Conservation (phyloP, 768 basidiomycete genomes). For the Rhizopogon vesiculosus region DNA sequence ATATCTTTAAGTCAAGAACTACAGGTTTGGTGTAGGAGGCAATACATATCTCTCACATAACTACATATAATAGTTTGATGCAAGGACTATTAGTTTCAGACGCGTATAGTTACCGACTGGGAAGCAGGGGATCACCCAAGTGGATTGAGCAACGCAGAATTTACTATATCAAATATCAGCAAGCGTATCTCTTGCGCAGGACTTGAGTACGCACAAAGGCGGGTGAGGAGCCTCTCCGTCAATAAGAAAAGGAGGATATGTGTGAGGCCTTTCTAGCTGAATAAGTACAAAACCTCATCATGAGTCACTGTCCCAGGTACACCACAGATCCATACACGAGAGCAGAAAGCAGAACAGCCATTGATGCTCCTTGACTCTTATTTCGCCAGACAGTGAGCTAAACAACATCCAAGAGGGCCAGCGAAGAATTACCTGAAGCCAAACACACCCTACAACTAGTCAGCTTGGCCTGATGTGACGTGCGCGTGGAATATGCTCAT, state of each 20-base stretch:
- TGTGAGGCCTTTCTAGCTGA: slow-evolving; percentile 51
- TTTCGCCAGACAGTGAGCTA: too few species aligned
- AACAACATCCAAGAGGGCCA: too few species aligned
- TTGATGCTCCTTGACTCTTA: too few species aligned
- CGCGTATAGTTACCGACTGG: slow-evolving; percentile 3
- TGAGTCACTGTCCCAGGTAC: slow-evolving; percentile 2
- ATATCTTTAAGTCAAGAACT: too few species aligned
- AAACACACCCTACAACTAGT: too few species aligned
- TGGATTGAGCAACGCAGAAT: slow-evolving; percentile 48
- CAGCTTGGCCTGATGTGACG: too few species aligned
- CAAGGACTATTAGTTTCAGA: background rate
- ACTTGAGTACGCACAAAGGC: slow-evolving; percentile 50
- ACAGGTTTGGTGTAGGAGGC: too few species aligned
- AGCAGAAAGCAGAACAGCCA: too few species aligned
- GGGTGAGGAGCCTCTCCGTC: slow-evolving; percentile 65
- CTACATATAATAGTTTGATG: background rate
- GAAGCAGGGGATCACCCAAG: slow-evolving; percentile 40
- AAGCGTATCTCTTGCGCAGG: background rate
- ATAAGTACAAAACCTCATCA: background rate
- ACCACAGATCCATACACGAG: too few species aligned
- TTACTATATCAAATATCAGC: too few species aligned
- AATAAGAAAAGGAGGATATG: slow-evolving; percentile 54
- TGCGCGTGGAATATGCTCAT: too few species aligned
- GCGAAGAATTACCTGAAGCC: too few species aligned
- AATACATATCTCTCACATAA: slow-evolving; percentile 2